Conservation (phyloP, 2,329 filamentous ascomycete species). For the Podosphaera xanthii region DNA sequence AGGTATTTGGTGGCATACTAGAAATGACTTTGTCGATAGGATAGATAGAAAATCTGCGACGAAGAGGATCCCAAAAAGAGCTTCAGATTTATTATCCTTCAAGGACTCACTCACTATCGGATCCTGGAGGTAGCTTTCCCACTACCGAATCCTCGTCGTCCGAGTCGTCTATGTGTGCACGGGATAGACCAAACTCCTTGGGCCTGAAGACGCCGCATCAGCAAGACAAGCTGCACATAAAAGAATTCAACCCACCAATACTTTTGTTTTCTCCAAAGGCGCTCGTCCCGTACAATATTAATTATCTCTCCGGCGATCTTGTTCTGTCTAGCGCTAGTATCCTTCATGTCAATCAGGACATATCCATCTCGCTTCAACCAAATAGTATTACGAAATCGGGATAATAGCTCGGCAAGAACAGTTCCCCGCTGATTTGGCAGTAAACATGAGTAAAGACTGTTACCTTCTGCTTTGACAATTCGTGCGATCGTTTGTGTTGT, state of each 20-base stretch:
- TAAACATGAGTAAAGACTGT: slow-evolving; percentile 66
- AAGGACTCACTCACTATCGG: slow-evolving; percentile 32
- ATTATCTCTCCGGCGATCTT: slow-evolving; percentile 75
- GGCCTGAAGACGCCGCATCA: slow-evolving; percentile 32
- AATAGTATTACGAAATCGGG: slow-evolving; percentile 73
- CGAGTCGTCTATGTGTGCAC: slow-evolving; percentile 35
- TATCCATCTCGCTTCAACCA: slow-evolving; percentile 83
- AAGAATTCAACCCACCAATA: slow-evolving; percentile 44
- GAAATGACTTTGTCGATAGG: slow-evolving; percentile 12
- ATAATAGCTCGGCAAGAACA: slow-evolving; percentile 58
- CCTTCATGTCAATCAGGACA: slow-evolving; percentile 55
- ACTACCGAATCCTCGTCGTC: slow-evolving; percentile 60
- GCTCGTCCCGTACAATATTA: slow-evolving; percentile 81
- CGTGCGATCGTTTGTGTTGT: slow-evolving; percentile 47
- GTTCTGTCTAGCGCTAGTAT: slow-evolving; percentile 43
- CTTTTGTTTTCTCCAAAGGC: slow-evolving; percentile 64
- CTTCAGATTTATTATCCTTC: neutral
- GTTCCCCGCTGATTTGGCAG: slow-evolving; percentile 38
- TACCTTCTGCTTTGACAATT: slow-evolving; percentile 63
- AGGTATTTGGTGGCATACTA: slow-evolving; percentile 18
- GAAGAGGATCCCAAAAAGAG: slow-evolving; percentile 6
- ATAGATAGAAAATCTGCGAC: slow-evolving; percentile 10
- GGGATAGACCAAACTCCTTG: slow-evolving; percentile 49
- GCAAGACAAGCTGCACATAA: neutral
- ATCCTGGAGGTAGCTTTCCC: slow-evolving; percentile 58